phyloP scores from a whole-genome alignment of 768 basidiomycete genomes.

The Suillus americanus region DNA sequence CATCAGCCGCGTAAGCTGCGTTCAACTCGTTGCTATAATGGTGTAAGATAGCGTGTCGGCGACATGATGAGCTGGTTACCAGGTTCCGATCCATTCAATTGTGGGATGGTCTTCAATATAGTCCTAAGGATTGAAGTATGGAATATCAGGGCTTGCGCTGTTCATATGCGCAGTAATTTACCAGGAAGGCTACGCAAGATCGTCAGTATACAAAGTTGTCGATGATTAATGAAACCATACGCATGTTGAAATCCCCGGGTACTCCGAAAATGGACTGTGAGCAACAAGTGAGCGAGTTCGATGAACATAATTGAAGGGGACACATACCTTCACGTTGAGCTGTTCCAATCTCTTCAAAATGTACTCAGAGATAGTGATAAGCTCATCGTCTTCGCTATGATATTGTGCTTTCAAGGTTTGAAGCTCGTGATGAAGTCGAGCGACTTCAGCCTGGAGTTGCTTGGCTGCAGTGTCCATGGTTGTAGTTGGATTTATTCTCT shows the following conservation, averaged over 20 bases:
- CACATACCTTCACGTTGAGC: slow-evolving; percentile 57
- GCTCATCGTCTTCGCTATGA: slow-evolving; percentile 30
- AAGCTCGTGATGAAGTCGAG: slow-evolving; percentile 47
- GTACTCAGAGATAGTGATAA: slow-evolving; percentile 57
- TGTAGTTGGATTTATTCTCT: background rate
- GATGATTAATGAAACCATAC: slow-evolving; percentile 20
- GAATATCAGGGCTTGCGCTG: background rate
- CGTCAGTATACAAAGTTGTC: slow-evolving; percentile 4
- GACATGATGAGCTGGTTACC: slow-evolving; percentile 38
- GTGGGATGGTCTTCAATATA: slow-evolving; percentile 75
- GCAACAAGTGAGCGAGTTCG: slow-evolving; percentile 4
- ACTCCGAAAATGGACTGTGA: slow-evolving; percentile 76
- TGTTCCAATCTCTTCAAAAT: slow-evolving; percentile 63
- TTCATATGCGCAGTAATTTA: slow-evolving; percentile 11
- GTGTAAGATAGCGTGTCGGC: slow-evolving; percentile 1
- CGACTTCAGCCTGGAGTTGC: slow-evolving; percentile 43
- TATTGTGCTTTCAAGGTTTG: slow-evolving; percentile 35
- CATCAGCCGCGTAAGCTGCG: slow-evolving; percentile 89
- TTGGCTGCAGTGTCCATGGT: slow-evolving; percentile 16
- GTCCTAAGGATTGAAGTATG: slow-evolving; percentile 47
- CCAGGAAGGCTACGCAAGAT: slow-evolving; percentile 24
- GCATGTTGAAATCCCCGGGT: slow-evolving; percentile 87
- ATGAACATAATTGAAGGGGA: background rate
- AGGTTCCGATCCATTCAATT: slow-evolving; percentile 88
- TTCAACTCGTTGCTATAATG: slow-evolving; percentile 73